A percentile compares a stretch with the other conserved stretches of the same genome.
Conservation (phyloP, 176 grass and related monocot species). For the Aegilops speltoides region DNA sequence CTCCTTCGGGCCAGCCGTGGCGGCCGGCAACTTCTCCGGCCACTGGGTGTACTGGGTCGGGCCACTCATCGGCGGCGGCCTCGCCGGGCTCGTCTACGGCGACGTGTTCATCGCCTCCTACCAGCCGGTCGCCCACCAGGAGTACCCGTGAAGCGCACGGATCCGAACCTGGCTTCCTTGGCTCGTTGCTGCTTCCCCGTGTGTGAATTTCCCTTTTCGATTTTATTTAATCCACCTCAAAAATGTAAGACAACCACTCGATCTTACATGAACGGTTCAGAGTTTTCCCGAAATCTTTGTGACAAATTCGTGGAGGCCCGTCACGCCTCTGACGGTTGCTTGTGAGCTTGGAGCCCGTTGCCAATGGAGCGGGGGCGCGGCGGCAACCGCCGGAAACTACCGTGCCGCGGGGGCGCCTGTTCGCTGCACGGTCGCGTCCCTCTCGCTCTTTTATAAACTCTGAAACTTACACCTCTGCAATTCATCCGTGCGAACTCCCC, state of each 20-base stretch:
- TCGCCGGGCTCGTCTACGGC: constrained; percentile 72
- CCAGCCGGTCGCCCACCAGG: constrained; percentile 52
- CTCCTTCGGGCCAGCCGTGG: constrained; percentile 80
- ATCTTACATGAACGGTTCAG: constrained; percentile 3
- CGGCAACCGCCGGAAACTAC: constrained; percentile 36
- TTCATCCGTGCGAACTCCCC: not conserved
- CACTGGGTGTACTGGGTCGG: constrained; percentile 98
- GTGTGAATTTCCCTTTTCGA: not conserved
- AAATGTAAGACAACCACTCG: constrained; percentile 10
- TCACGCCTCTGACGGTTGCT: not conserved
- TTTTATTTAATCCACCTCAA: not conserved
- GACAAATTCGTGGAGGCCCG: not conserved
- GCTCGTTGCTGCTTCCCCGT: not conserved
- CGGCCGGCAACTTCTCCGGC: constrained; percentile 68
- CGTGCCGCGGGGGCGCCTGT: constrained; percentile 33
- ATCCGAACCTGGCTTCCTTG: not conserved
- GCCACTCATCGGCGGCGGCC: constrained; percentile 73
- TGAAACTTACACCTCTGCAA: not conserved
- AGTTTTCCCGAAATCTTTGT: not conserved
- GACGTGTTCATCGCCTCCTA: constrained; percentile 85
- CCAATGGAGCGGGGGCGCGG: not conserved
- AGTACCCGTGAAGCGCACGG: constrained; percentile 38
- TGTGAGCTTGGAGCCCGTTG: not conserved
- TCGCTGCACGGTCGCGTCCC: constrained; percentile 10
- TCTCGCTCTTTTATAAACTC: not conserved